These are phyloP conservation scores for Fraxinus platypoda DNA, from an alignment of 305 asterid species.

Conservation along the genomic window DNA sequence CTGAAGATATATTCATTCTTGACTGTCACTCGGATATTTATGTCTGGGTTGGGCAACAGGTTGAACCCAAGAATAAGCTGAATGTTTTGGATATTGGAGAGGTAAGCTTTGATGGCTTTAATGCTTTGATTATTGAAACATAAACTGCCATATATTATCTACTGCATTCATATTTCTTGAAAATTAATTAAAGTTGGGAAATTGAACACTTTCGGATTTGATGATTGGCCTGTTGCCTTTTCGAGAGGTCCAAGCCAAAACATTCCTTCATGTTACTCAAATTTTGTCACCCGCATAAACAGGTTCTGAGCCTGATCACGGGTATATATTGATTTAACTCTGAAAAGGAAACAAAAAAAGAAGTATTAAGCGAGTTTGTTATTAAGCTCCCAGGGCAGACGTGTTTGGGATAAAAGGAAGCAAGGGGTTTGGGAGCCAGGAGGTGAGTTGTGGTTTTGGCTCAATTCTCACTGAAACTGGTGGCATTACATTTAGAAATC, in stretches of 20 bases:
- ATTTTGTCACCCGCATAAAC: neutral
- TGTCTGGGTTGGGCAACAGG: slow-evolving; percentile 91
- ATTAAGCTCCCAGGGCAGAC: neutral
- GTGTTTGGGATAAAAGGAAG: neutral
- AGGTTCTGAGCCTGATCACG: neutral
- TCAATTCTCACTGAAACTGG: neutral
- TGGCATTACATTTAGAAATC: neutral
- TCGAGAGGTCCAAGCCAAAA: neutral
- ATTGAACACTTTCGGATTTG: neutral
- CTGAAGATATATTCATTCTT: slow-evolving; percentile 87
- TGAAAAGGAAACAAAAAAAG: neutral
- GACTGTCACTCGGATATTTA: slow-evolving; percentile 75
- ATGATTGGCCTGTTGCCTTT: neutral
- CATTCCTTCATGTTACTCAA: neutral
- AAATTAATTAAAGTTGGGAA: neutral
- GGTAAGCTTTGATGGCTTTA: slow-evolving; percentile 43
- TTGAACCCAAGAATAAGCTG: slow-evolving; percentile 57
- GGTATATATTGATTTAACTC: neutral
- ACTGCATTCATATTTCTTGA: neutral
- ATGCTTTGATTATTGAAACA: neutral
- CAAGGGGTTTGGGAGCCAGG: neutral
- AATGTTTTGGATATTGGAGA: slow-evolving; percentile 66
- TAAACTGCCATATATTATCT: neutral
- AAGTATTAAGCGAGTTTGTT: neutral
- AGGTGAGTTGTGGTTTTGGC: neutral